phyloP scores from a whole-genome alignment of 2,329 filamentous ascomycete species.

The Diaporthe sp. region DNA sequence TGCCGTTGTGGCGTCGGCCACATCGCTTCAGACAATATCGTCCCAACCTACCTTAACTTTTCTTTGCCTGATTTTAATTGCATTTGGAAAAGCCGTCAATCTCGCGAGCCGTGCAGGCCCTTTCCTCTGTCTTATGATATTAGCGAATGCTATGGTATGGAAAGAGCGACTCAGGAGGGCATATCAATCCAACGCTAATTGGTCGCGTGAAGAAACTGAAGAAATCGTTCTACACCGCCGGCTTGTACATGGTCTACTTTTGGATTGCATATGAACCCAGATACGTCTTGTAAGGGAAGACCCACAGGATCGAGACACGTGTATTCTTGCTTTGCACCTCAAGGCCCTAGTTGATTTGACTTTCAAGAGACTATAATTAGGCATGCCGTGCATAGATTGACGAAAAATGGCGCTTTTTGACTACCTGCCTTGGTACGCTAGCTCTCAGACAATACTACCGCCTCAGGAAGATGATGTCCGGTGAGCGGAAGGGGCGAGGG shows the following conservation, averaged over 20 bases:
- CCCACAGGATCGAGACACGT: not conserved
- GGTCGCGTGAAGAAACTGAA: not conserved
- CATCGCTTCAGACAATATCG: not conserved
- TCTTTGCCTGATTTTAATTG: too few relatives aligned
- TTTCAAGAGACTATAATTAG: not conserved
- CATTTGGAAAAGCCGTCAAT: not conserved
- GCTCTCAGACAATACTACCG: not conserved
- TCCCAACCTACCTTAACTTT: too few relatives aligned
- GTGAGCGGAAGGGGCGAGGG: not conserved
- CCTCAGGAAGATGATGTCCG: not conserved
- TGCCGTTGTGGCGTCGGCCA: too few relatives aligned
- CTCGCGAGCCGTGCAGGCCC: too few relatives aligned
- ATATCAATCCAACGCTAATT: not conserved
- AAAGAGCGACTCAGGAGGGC: not conserved
- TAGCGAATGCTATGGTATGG: not conserved
- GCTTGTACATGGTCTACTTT: not conserved
- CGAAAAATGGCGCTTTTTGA: not conserved
- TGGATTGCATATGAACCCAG: not conserved
- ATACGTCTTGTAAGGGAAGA: not conserved
- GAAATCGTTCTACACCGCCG: too few relatives aligned
- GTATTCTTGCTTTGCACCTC: not conserved
- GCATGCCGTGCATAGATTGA: not conserved
- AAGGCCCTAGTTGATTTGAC: not conserved
- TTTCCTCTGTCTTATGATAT: too few relatives aligned
- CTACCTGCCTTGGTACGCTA: not conserved